phyloP scores from a whole-genome alignment of 495 filamentous ascomycete genomes.

The Jackrogersella multiformis region DNA sequence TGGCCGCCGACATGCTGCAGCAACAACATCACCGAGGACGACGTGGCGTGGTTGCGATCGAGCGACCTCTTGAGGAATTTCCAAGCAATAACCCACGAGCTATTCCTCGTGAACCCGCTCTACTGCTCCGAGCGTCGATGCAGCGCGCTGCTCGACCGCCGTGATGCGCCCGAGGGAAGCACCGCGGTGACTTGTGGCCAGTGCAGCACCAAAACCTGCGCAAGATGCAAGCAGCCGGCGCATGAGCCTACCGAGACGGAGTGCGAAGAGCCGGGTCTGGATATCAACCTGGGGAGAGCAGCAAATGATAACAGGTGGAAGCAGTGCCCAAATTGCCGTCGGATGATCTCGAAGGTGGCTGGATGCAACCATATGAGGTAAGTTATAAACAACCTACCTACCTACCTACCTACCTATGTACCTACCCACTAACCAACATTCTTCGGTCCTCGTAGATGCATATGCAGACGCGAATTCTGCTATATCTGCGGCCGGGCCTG shows the following conservation, averaged over 20 bases:
- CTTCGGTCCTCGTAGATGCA: neutral
- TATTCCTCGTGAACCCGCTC: neutral
- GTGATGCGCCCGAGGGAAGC: neutral
- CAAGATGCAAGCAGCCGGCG: slow-evolving; percentile 1
- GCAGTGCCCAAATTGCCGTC: slow-evolving; percentile 9
- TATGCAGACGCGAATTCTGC: slow-evolving; percentile 1
- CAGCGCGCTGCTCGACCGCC: neutral
- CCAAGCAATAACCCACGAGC: neutral
- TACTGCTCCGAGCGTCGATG: slow-evolving; percentile 18
- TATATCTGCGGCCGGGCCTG: neutral
- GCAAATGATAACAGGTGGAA: neutral
- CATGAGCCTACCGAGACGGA: neutral
- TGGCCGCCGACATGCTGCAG: slow-evolving; percentile 23
- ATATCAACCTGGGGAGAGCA: neutral
- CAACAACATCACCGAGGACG: neutral
- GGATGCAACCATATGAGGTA: slow-evolving; percentile 22
- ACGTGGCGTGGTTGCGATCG: neutral
- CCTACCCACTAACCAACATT: neutral
- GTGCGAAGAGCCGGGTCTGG: neutral
- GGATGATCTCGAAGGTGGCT: neutral
- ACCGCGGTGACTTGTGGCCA: slow-evolving; percentile 3
- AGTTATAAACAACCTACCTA: neutral
- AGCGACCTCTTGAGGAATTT: neutral
- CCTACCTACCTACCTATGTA: neutral
- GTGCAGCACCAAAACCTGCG: slow-evolving; percentile 17